Evolutionary conservation across 495 filamentous ascomycete genomes (phyloP).

Genomic region (Aspergillus egyptiacus): DNA sequence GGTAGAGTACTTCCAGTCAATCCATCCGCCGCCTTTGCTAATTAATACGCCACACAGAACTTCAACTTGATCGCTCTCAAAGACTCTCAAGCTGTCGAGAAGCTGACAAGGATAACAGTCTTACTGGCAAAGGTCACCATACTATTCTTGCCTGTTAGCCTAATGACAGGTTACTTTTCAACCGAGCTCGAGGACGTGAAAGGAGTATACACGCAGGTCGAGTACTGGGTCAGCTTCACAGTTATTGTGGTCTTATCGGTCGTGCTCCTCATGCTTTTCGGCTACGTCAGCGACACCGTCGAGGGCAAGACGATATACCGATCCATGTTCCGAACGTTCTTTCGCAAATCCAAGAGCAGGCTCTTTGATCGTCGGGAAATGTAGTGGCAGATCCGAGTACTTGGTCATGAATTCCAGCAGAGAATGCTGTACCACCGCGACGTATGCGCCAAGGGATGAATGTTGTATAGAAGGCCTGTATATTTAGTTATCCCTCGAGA

Average conservation of each 20-base stretch:
- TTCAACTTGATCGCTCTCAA: conserved; percentile 86
- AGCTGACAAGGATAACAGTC: conserved; percentile 72
- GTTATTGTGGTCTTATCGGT: conserved; percentile 62
- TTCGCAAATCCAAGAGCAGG: conserved; percentile 28
- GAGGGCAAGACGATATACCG: conserved; percentile 48
- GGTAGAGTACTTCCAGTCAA: conserved; percentile 29
- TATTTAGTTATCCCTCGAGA: not conserved
- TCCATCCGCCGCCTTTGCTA: conserved; percentile 8
- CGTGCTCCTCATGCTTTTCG: conserved; percentile 46
- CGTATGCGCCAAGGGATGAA: too few relatives aligned
- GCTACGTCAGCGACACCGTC: conserved; percentile 42
- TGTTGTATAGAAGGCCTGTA: not conserved
- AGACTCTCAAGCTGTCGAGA: conserved; percentile 72
- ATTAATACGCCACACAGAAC: conserved; percentile 46
- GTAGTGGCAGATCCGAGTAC: not conserved
- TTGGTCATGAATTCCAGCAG: not conserved
- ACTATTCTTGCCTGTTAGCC: conserved; percentile 74
- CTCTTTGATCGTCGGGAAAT: conserved; percentile 13
- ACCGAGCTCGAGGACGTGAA: conserved; percentile 58
- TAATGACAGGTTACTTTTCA: conserved; percentile 83
- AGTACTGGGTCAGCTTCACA: conserved; percentile 71
- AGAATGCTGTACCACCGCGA: not conserved
- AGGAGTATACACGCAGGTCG: conserved; percentile 49
- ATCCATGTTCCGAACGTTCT: conserved; percentile 37
- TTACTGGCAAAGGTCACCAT: conserved; percentile 79